Evolutionary conservation across 495 filamentous ascomycete species (phyloP).

Genomic region (Amorphotheca resinae): DNA sequence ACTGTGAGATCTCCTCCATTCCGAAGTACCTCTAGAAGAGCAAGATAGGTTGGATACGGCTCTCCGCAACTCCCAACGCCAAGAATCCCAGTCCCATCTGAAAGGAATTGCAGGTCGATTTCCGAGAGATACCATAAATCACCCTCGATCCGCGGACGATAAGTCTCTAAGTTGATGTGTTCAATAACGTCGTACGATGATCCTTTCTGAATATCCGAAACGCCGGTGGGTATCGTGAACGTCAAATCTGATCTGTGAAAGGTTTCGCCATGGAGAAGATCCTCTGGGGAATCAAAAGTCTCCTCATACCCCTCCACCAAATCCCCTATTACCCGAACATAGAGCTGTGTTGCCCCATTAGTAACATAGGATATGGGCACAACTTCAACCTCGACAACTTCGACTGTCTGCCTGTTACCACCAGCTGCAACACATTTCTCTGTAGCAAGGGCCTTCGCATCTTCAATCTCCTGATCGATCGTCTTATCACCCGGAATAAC

Average conservation of each 20-base stretch:
- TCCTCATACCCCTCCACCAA: conserved; percentile 16
- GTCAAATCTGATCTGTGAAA: conserved; percentile 96
- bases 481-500: conserved; percentile 9
- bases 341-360: conserved; percentile 23
- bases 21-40: conserved; percentile 32
- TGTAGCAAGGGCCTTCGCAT: conserved; percentile 23
- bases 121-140: conserved; percentile 42
- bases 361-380: conserved; percentile 28
- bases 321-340: conserved; percentile 25
- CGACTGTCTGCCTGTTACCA: conserved; percentile 19
- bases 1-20: conserved; percentile 35
- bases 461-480: conserved; percentile 22
- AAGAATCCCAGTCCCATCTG: conserved; percentile 47
- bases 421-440: conserved; percentile 24
- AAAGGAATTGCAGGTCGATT: conserved; percentile 44
- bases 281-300: not conserved
- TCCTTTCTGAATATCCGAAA: conserved; percentile 43
- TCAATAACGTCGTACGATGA: conserved; percentile 14
- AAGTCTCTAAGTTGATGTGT: conserved; percentile 32
- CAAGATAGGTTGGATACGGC: conserved; percentile 35
- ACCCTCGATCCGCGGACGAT: conserved; percentile 35
- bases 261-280: not conserved
- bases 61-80: conserved; percentile 48
- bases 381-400: conserved; percentile 26
- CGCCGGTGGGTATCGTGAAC: conserved; percentile 74